phyloP scores from a whole-genome alignment of 1,139 yeast species.

The Candida dubliniensis region DNA sequence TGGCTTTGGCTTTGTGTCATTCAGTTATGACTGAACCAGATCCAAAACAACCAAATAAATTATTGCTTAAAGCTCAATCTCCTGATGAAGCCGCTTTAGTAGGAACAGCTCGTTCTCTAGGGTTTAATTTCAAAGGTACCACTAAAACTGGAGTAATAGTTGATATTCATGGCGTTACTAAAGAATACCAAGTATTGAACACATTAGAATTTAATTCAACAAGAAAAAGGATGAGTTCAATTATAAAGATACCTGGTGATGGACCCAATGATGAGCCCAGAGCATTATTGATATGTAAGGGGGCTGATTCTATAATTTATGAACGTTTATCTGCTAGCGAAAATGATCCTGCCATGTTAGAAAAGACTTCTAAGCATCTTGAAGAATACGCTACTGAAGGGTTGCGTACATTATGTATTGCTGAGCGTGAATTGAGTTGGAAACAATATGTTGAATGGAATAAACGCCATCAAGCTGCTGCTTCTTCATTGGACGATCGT shows the following conservation, averaged over 20 bases:
- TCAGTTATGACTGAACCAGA: slow-evolving; percentile 56
- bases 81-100: slow-evolving; percentile 69
- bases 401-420: slow-evolving; percentile 48
- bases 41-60: slow-evolving; percentile 35
- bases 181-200: slow-evolving; percentile 50
- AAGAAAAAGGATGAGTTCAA: slow-evolving; percentile 83
- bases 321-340: slow-evolving; percentile 35
- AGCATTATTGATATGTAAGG: slow-evolving; percentile 48
- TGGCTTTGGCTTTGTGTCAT: slow-evolving; percentile 56
- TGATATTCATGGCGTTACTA: slow-evolving; percentile 42
- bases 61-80: slow-evolving; percentile 55
- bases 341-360: slow-evolving; percentile 32
- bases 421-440: slow-evolving; percentile 47
- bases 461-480: slow-evolving; percentile 40
- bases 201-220: slow-evolving; percentile 55
- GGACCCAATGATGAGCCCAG: slow-evolving; percentile 33
- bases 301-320: slow-evolving; percentile 51
- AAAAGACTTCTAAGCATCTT: slow-evolving; percentile 40
- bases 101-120: slow-evolving; percentile 58
- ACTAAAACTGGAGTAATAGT: slow-evolving; percentile 48
- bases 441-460: slow-evolving; percentile 45
- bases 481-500: slow-evolving; percentile 43
- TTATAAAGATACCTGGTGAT: slow-evolving; percentile 58
- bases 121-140: slow-evolving; percentile 49
- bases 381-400: slow-evolving; percentile 51